A percentile compares a stretch with the other conserved stretches of the same genome.
Evolutionary conservation across 2,329 filamentous ascomycete species (phyloP).

Genomic region (Colletotrichum melonis): DNA sequence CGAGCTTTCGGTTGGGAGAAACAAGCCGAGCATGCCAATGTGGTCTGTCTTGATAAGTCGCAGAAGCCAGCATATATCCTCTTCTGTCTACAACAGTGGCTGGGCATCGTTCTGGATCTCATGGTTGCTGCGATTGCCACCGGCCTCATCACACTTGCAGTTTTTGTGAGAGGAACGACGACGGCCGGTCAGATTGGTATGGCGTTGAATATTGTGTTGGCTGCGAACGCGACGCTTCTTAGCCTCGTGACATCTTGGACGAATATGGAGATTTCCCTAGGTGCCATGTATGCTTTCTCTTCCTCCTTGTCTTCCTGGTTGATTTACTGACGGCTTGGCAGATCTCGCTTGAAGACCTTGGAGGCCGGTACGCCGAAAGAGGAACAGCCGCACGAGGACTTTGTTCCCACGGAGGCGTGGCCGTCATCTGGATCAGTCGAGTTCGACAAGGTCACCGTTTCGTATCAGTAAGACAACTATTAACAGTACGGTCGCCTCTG

Average conservation of each 20-base stretch:
- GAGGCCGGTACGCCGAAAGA: slow-evolving; percentile 41
- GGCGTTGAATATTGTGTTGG: slow-evolving; percentile 40
- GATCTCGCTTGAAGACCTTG: slow-evolving; percentile 43
- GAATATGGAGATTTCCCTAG: slow-evolving; percentile 42
- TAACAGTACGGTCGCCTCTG: background rate
- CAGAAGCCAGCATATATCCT: slow-evolving; percentile 69
- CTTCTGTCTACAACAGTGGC: slow-evolving; percentile 67
- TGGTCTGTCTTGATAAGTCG: slow-evolving; percentile 61
- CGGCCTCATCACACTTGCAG: slow-evolving; percentile 57
- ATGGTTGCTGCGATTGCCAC: slow-evolving; percentile 59
- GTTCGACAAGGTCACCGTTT: slow-evolving; percentile 44
- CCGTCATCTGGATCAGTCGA: slow-evolving; percentile 45
- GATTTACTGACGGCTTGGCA: background rate
- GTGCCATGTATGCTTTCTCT: slow-evolving; percentile 37
- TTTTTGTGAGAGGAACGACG: slow-evolving; percentile 38
- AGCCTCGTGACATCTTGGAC: slow-evolving; percentile 46
- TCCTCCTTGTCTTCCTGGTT: background rate
- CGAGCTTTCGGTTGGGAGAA: slow-evolving; percentile 66
- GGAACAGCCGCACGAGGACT: slow-evolving; percentile 38
- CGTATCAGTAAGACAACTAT: slow-evolving; percentile 40
- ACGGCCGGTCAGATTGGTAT: slow-evolving; percentile 35
- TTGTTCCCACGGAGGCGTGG: slow-evolving; percentile 44
- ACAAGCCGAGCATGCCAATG: slow-evolving; percentile 55
- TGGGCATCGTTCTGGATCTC: slow-evolving; percentile 62
- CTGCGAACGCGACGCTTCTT: slow-evolving; percentile 44